These are phyloP conservation scores for Forsythia viridissima DNA, from an alignment of 257 asterid species.

Conservation along the genomic window DNA sequence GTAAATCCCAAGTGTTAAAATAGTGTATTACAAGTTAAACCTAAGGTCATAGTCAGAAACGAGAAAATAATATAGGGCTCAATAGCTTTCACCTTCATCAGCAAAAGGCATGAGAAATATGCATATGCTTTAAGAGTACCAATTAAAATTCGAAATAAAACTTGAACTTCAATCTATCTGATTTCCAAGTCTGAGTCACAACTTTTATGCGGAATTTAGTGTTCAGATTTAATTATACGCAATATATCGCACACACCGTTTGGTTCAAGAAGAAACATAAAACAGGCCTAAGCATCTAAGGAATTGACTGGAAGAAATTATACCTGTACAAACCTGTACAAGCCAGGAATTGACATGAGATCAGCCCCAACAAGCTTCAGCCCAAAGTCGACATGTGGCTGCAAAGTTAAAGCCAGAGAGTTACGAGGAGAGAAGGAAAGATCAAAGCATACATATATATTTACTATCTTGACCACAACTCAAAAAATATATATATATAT, in stretches of 20 bases:
- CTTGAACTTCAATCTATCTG: background rate
- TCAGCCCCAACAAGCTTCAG: conserved; percentile 88
- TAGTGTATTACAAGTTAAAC: conserved; percentile 1
- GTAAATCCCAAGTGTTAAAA: conserved; percentile 1
- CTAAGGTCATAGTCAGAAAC: background rate
- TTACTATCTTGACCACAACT: background rate
- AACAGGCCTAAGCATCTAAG: conserved; percentile 8
- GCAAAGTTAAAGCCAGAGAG: conserved; percentile 32
- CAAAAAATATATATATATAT: background rate
- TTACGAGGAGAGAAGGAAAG: conserved; percentile 2
- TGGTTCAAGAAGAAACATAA: conserved; percentile 6
- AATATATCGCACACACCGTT: conserved; percentile 10
- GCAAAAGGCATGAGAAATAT: conserved; percentile 7
- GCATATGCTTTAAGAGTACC: background rate
- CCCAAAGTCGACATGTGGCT: conserved; percentile 99
- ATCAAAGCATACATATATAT: conserved; percentile 9
- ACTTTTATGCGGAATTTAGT: conserved; percentile 4
- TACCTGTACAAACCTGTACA: conserved; percentile 85
- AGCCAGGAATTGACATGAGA: conserved; percentile 97
- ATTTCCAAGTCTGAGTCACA: background rate
- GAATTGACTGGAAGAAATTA: conserved; percentile 1
- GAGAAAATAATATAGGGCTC: background rate
- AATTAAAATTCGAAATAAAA: conserved; percentile 1
- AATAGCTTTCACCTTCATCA: conserved; percentile 1
- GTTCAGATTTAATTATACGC: conserved; percentile 1